Evolutionary conservation across 164 flowering plant species (phyloP).

Genomic region (Echeveria elegans): DNA sequence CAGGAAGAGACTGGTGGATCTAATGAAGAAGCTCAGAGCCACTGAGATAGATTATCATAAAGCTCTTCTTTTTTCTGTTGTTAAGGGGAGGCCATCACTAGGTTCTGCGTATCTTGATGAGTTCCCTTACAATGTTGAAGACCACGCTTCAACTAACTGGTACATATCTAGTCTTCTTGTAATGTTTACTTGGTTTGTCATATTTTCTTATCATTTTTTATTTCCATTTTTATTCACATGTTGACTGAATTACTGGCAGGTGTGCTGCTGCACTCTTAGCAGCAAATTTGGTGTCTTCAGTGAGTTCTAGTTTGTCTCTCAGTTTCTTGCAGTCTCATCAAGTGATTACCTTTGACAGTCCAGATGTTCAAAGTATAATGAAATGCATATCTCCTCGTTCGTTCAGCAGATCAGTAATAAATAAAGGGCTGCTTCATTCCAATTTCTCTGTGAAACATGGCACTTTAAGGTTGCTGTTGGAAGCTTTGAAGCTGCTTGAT

Average conservation of each 20-base stretch:
- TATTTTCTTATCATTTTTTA: not conserved
- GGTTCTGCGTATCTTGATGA: constrained; percentile 73
- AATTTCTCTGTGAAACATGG: constrained; percentile 65
- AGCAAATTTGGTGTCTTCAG: constrained; percentile 59
- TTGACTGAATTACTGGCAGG: constrained; percentile 56
- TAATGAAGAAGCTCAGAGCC: constrained; percentile 86
- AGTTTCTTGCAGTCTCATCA: constrained; percentile 28
- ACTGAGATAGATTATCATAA: constrained; percentile 56
- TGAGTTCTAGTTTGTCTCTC: constrained; percentile 26
- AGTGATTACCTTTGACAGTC: constrained; percentile 15
- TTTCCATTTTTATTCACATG: constrained; percentile 8
- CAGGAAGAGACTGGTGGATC: constrained; percentile 48
- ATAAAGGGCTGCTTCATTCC: constrained; percentile 81
- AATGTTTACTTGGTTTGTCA: not conserved
- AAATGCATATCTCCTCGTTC: constrained; percentile 66
- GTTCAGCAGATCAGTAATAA: constrained; percentile 52
- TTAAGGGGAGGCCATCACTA: constrained; percentile 52
- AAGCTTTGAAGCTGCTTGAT: constrained; percentile 58
- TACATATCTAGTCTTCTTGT: constrained; percentile 20
- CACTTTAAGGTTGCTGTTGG: constrained; percentile 66
- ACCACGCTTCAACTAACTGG: constrained; percentile 63
- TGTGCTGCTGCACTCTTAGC: constrained; percentile 60
- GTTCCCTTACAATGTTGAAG: constrained; percentile 79
- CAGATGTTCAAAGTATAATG: constrained; percentile 45
- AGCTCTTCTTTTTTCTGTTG: constrained; percentile 65